Conservation (phyloP, 2,329 filamentous ascomycete genomes). For the Scleromitrula shiraiana region DNA sequence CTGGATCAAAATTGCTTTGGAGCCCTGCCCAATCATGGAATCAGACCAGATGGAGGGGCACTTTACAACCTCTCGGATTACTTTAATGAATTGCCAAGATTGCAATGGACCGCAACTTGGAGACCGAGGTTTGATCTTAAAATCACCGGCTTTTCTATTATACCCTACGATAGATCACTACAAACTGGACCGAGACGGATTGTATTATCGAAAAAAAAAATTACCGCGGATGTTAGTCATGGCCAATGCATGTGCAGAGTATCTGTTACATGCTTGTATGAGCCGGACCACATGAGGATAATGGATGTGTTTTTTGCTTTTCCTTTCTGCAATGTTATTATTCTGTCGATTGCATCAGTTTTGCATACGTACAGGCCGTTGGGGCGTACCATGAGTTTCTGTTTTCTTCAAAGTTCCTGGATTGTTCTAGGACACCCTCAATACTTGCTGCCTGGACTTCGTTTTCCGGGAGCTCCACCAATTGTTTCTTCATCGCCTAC, state of each 20-base stretch:
- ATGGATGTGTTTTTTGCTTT: conserved; percentile 16
- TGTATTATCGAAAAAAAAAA: conserved; percentile 10
- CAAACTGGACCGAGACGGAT: conserved; percentile 16
- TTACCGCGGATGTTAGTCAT: conserved; percentile 17
- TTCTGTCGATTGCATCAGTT: conserved; percentile 28
- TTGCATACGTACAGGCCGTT: conserved; percentile 28
- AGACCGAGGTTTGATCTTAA: conserved; percentile 16
- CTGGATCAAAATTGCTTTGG: conserved; percentile 18
- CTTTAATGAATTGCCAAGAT: conserved; percentile 15
- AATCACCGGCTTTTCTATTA: conserved; percentile 13
- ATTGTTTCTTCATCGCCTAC: conserved; percentile 11
- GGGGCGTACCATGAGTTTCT: conserved; percentile 18
- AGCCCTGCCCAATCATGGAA: conserved; percentile 18
- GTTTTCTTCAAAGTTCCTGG: conserved; percentile 17
- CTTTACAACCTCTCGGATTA: conserved; percentile 17
- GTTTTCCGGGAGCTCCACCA: conserved; percentile 16
- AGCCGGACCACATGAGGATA: conserved; percentile 19
- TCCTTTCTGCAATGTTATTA: conserved; percentile 12
- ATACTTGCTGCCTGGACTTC: conserved; percentile 28
- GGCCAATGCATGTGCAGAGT: conserved; percentile 17
- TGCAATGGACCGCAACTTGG: conserved; percentile 17
- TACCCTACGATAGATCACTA: conserved; percentile 14
- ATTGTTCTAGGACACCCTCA: conserved; percentile 23
- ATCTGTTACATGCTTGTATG: conserved; percentile 23
- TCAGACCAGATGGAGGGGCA: conserved; percentile 17